Evolutionary conservation across 805 yeast species (phyloP).

Genomic region (Ogataea chonburiensis): DNA sequence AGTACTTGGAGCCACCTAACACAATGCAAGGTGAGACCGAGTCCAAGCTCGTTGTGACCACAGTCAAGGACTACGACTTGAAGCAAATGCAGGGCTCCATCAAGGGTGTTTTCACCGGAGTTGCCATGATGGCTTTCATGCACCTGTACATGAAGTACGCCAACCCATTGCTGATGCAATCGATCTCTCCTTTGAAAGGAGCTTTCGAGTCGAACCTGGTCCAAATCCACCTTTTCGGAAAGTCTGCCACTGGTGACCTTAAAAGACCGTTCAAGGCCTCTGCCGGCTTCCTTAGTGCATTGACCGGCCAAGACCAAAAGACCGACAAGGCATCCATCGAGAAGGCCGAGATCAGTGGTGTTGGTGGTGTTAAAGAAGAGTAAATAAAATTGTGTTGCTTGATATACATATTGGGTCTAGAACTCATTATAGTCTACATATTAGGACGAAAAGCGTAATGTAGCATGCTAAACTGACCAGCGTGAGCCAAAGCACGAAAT

Average conservation of each 20-base stretch:
- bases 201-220: conserved; percentile 89
- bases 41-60: conserved; percentile 77
- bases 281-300: conserved; percentile 62
- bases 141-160: conserved; percentile 96
- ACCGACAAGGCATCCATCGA: conserved; percentile 87
- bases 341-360: conserved; percentile 80
- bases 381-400: conserved; percentile 33
- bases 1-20: conserved; percentile 84
- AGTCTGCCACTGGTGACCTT: conserved; percentile 82
- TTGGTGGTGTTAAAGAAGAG: conserved; percentile 87
- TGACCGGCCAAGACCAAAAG: conserved; percentile 45
- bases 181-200: conserved; percentile 83
- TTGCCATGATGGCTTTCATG: conserved; percentile 98
- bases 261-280: conserved; percentile 96
- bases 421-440: conserved; percentile 40
- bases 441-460: conserved; percentile 48
- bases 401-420: not conserved
- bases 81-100: conserved; percentile 77
- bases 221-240: conserved; percentile 83
- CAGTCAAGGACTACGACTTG: conserved; percentile 92
- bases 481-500: conserved; percentile 52
- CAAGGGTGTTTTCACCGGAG: conserved; percentile 80
- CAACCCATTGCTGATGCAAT: conserved; percentile 94
- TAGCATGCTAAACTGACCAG: conserved; percentile 51
- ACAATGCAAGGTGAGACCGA: conserved; percentile 75